Conservation (phyloP, 2,329 filamentous ascomycete species). For the Cladophialophora bantiana region DNA sequence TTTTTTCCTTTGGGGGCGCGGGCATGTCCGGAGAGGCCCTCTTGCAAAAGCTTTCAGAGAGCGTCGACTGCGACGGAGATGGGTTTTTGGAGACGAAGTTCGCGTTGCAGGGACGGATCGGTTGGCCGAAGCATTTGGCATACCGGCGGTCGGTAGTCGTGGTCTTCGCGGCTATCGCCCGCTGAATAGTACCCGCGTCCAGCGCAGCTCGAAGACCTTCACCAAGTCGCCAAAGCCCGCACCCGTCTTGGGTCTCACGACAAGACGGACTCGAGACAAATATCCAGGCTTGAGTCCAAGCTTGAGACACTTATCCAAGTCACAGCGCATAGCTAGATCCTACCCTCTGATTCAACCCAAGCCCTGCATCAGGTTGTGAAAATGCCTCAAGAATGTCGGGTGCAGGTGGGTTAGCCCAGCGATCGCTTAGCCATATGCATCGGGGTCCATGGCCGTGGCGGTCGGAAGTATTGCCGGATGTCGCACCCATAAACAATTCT, state of each 20-base stretch:
- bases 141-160: neutral
- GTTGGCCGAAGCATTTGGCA: conserved; percentile 1
- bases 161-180: neutral
- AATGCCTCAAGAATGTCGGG: conserved; percentile 13
- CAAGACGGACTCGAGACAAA: conserved; percentile 10
- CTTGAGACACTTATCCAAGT: conserved; percentile 12
- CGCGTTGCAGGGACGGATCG: neutral
- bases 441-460: neutral
- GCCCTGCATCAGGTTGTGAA: neutral
- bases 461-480: conserved; percentile 10
- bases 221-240: neutral
- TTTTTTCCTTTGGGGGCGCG: neutral
- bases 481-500: conserved; percentile 10
- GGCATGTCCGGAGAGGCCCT: conserved; percentile 1
- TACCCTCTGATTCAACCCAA: conserved; percentile 6
- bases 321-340: conserved; percentile 5
- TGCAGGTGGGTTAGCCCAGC: neutral
- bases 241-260: conserved; percentile 19
- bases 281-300: neutral
- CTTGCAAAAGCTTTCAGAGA: neutral
- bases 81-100: conserved; percentile 1
- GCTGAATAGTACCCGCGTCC: neutral
- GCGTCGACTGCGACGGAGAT: neutral
- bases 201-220: neutral
- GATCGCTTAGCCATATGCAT: neutral